Evolutionary conservation across 805 yeast species (phyloP).

Genomic region (Hanseniaspora clermontiae): DNA sequence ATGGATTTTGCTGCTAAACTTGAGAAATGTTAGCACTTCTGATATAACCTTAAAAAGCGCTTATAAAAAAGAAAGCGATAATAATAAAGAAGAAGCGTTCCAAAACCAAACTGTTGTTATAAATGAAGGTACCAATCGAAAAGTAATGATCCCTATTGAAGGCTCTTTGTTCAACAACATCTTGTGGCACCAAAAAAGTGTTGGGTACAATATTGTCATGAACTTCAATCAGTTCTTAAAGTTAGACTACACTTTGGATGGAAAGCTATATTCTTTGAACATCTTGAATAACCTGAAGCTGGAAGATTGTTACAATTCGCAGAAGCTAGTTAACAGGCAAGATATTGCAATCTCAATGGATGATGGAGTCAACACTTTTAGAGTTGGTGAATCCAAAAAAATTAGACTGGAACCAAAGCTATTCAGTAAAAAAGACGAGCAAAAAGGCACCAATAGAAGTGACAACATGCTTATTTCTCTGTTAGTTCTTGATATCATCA

Average conservation of each 20-base stretch:
- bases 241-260: not conserved
- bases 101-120: slow-evolving; percentile 22
- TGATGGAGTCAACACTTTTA: not conserved
- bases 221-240: not conserved
- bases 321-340: slow-evolving; percentile 6
- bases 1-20: slow-evolving; percentile 48
- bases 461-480: slow-evolving; percentile 6
- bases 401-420: not conserved
- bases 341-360: not conserved
- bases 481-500: slow-evolving; percentile 12
- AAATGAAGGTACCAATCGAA: slow-evolving; percentile 35
- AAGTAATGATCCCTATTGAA: slow-evolving; percentile 63
- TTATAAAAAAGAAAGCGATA: slow-evolving; percentile 18
- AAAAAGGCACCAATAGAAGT: not conserved
- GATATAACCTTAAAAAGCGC: slow-evolving; percentile 31
- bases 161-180: not conserved
- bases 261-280: slow-evolving; percentile 35
- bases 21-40: slow-evolving; percentile 71
- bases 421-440: not conserved
- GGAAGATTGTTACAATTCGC: slow-evolving; percentile 12
- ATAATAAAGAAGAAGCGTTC: slow-evolving; percentile 19
- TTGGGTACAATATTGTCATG: slow-evolving; percentile 2
- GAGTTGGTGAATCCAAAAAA: not conserved
- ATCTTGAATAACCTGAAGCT: slow-evolving; percentile 34
- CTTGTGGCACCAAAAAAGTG: not conserved